Percentiles rank a stretch among this genome's conserved stretches.
phyloP scores from a whole-genome alignment of 2,329 filamentous ascomycete genomes.

The Macrophomina pseudophaseolina region DNA sequence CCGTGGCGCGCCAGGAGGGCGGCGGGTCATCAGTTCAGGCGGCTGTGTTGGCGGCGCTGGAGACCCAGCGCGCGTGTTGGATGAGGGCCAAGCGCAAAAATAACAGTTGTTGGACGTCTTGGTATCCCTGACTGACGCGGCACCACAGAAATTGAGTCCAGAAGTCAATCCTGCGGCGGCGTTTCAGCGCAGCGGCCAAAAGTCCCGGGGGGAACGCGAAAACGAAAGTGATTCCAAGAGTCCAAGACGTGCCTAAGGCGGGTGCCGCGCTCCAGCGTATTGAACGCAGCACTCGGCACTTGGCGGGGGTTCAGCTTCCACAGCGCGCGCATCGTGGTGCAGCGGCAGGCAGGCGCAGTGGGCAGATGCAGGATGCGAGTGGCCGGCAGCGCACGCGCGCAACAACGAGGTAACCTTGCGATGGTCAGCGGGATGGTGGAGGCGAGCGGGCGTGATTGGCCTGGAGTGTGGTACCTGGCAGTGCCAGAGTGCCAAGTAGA shows the following conservation, averaged over 20 bases:
- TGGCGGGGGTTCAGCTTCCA: slow-evolving; percentile 17
- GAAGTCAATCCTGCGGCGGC: slow-evolving; percentile 14
- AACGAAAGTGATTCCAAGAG: neutral
- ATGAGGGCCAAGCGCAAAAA: slow-evolving; percentile 18
- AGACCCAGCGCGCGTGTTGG: neutral
- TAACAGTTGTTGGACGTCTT: slow-evolving; percentile 5
- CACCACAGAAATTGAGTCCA: slow-evolving; percentile 12
- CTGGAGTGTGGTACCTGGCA: neutral
- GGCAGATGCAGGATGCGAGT: slow-evolving; percentile 4
- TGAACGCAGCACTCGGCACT: slow-evolving; percentile 6
- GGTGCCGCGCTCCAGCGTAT: neutral
- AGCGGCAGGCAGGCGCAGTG: neutral
- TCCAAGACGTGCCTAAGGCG: slow-evolving; percentile 15
- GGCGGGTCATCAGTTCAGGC: neutral
- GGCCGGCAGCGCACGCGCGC: slow-evolving; percentile 17
- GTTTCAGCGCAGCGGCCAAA: slow-evolving; percentile 15
- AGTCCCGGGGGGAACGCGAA: neutral
- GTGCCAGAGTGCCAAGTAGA: slow-evolving; percentile 14
- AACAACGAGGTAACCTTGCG: slow-evolving; percentile 12
- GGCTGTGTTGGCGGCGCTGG: neutral
- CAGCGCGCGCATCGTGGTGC: slow-evolving; percentile 5
- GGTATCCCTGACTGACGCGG: slow-evolving; percentile 21
- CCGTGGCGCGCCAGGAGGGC: slow-evolving; percentile 3
- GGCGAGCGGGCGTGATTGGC: slow-evolving; percentile 3
- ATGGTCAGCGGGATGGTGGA: slow-evolving; percentile 17